Evolutionary conservation across 1,139 yeast genomes (phyloP).

Genomic region (Blastobotrys niveus): DNA sequence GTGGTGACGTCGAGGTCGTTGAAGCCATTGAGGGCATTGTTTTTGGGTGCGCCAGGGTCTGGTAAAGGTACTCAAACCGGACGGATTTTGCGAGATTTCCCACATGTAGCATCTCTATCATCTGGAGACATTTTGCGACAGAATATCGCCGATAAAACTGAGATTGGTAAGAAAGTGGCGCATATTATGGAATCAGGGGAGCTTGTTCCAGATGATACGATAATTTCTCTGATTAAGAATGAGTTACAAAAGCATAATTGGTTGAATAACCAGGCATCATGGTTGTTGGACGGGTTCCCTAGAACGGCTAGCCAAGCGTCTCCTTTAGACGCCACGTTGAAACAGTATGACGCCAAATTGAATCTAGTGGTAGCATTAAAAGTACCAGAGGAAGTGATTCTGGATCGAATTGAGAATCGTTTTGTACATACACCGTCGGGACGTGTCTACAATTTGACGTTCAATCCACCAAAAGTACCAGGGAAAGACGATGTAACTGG

Average conservation of each 20-base stretch:
- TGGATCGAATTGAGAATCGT: slow-evolving; percentile 76
- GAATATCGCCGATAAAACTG: slow-evolving; percentile 53
- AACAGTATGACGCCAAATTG: slow-evolving; percentile 39
- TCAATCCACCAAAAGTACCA: slow-evolving; percentile 80
- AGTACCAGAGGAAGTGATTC: slow-evolving; percentile 73
- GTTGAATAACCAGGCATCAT: slow-evolving; percentile 46
- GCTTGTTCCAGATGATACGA: slow-evolving; percentile 65
- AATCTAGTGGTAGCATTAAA: slow-evolving; percentile 77
- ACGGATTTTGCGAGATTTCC: slow-evolving; percentile 51
- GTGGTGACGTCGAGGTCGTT: slow-evolving; percentile 9
- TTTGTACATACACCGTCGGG: slow-evolving; percentile 85
- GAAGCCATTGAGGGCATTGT: slow-evolving; percentile 57
- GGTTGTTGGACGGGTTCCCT: slow-evolving; percentile 92
- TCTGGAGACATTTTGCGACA: slow-evolving; percentile 78
- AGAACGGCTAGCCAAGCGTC: slow-evolving; percentile 70
- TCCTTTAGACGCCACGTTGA: slow-evolving; percentile 47
- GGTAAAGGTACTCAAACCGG: slow-evolving; percentile 90
- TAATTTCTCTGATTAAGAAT: slow-evolving; percentile 52
- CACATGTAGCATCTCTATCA: slow-evolving; percentile 51
- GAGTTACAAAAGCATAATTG: slow-evolving; percentile 45
- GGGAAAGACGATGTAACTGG: slow-evolving; percentile 87
- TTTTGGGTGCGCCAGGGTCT: slow-evolving; percentile 90
- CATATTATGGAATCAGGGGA: slow-evolving; percentile 55
- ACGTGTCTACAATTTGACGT: slow-evolving; percentile 74
- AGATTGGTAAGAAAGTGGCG: slow-evolving; percentile 55